Base-by-base conservation (phyloP, 106 monocot genomes). In the Acorus calamus region DNA sequence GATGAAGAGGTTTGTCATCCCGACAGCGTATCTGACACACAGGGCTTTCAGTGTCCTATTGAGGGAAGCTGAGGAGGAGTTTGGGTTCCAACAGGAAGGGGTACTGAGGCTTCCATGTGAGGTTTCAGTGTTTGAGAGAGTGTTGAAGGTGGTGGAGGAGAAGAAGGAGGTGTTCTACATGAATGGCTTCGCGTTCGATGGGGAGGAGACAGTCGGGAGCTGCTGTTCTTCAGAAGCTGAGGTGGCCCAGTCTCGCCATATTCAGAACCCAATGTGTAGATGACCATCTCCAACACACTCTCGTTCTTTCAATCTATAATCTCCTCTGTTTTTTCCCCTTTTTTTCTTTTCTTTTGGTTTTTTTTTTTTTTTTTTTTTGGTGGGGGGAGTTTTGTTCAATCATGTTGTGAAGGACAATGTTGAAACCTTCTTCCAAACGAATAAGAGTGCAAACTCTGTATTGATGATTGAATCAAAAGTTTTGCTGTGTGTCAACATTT, bases 1-100 rank as follows among this genome's bases (percentile, higher is more conserved):
- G 69, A 74, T 77, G 79, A 80, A 66, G 63, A 64, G 83, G 53
- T 80, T 80, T 49, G 80, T 87, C 44, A 83, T 83, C 52, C 87
- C 87, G 2, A 87, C 74, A 8, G 79, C 79, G 63, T 80, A 74
- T 14, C 48, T 83, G 68, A 57, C 77, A 14, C 79, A 87, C 73
- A 44, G 74, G 74, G 71, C 76, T 4, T 83, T 83, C 55, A 71
- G 60, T 50, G 52, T 68, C 12, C 76, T 86, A 42, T 74, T 86
- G 14, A 69, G 65, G 43, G 59, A 83, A 53, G 80, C 83, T 10
- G 86, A 87, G 51, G 82, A 87, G 68, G 86, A 87, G 68, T 83
- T 87, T 50, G 86, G 86, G 14, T 83, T 83, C 65, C 66, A 83
- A 42, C 82, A 80, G 14, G 77, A 82, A 55, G 82, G 79, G 2